Evolutionary conservation across 768 basidiomycete genomes (phyloP).

Genomic region (Favolaschia claudopus): DNA sequence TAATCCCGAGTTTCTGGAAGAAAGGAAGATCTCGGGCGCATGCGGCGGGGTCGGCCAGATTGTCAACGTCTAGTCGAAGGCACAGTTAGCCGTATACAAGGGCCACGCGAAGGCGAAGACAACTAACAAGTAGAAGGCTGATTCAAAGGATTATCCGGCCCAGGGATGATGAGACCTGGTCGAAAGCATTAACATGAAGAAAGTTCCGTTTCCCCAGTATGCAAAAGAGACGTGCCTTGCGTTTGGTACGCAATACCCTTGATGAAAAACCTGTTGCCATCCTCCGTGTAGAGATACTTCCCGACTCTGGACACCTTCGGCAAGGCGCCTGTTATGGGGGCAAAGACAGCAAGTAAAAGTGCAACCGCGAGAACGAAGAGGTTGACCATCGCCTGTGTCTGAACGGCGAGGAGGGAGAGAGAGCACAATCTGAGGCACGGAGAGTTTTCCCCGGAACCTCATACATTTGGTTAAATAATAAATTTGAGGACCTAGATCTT

Average conservation of each 20-base stretch:
- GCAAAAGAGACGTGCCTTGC: slow-evolving; percentile 59
- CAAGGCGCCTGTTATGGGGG: no score
- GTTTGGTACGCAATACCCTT: slow-evolving; percentile 88
- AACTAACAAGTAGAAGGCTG: slow-evolving; percentile 23
- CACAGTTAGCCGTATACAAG: slow-evolving; percentile 56
- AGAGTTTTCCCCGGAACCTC: no score
- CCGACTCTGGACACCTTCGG: slow-evolving; percentile 73
- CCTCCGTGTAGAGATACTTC: slow-evolving; percentile 80
- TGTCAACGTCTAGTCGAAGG: slow-evolving; percentile 82
- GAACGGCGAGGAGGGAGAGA: no score
- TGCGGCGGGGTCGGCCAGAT: slow-evolving; percentile 68
- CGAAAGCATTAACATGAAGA: no score
- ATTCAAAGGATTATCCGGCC: slow-evolving; percentile 8
- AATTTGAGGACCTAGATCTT: no score
- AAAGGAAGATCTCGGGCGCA: slow-evolving; percentile 85
- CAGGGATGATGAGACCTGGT: slow-evolving; percentile 1
- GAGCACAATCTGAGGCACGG: no score
- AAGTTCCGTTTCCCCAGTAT: no score
- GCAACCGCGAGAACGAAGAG: neutral
- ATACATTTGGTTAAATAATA: no score
- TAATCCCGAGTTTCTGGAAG: slow-evolving; percentile 79
- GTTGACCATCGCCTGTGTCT: slow-evolving; percentile 6
- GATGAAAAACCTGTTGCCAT: slow-evolving; percentile 85
- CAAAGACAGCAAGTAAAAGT: no score
- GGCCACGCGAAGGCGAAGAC: slow-evolving; percentile 32